Base-by-base conservation (phyloP, 202 grass and related monocot species). In the Zoysia matrella region DNA sequence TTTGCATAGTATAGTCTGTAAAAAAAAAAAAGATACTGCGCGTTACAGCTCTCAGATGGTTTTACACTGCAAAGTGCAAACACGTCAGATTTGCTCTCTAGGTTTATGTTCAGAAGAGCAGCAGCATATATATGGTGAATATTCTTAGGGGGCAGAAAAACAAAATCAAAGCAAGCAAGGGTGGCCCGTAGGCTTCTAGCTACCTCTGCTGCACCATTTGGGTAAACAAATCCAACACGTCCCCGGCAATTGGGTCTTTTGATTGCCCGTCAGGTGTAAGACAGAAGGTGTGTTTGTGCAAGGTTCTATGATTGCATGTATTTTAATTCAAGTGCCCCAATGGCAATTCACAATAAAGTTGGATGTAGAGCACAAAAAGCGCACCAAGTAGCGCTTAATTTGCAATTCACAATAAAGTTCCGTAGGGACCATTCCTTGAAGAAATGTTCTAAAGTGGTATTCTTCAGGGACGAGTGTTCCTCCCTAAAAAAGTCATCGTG, bases 281-380 rank as follows among this genome's bases (percentile, higher is more conserved):
- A 36, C 79, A 78, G 73, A 74, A 69, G 52, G 56, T 70, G 57
- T 84, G 77, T 87, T 63, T 65, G 71, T 53, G 63, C 73, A 67
- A 18, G 71, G 71, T 40, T 67, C 82, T 52, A 88, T 78, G 75
- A 40, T 55, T 36, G 68, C 68, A n/a, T 66, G 72, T 85, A 91
- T 81, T 77, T 81, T 83, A 36, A 78, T 56, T 84, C 74, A 72
- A 53, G 70, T 16, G 42, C 67, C 30, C 86, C 76, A 81, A 83
- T 54, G 78, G 72, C 30, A 36, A 1, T 36, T 36, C 77, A 81
- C 12, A 80, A 72, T 61, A 82, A 85, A 73, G 80, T 87, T 89
- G 68, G 77, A 82, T 87, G 4, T 81, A 72, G 70, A 89, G 77
- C 67, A 71, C 80, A 79, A 89, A 92, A 92, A 47, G 71, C 22